Conservation (phyloP, 73 alveolate genomes). For the Vitrella brassicaformis region DNA sequence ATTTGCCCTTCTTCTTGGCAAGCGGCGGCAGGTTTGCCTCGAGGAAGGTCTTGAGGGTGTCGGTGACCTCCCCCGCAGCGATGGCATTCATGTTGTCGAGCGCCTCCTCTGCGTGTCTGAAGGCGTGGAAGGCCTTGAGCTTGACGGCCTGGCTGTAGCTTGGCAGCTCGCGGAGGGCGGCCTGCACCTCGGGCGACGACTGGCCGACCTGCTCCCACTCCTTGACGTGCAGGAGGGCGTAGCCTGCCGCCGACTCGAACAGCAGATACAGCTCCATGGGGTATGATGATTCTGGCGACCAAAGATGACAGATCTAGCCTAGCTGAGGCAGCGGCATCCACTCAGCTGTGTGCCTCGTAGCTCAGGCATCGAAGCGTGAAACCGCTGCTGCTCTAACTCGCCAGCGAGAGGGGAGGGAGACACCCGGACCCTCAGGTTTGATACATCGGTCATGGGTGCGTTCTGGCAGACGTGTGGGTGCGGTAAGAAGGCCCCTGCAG, state of each 20-base stretch:
- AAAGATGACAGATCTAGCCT: too few species aligned
- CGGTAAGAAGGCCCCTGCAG: too few species aligned
- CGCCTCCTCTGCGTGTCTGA: not conserved
- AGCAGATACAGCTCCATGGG: not conserved
- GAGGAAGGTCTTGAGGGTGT: not conserved
- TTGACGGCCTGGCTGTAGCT: not conserved
- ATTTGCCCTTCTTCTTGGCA: not conserved
- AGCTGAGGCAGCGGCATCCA: too few species aligned
- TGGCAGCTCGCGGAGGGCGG: not conserved
- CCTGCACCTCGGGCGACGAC: not conserved
- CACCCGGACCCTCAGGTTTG: too few species aligned
- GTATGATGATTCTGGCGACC: too few species aligned
- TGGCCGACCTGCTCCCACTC: not conserved
- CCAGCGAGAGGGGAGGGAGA: too few species aligned
- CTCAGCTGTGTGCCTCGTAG: too few species aligned
- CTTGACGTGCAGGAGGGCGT: not conserved
- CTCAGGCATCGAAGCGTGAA: too few species aligned
- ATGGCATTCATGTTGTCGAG: not conserved
- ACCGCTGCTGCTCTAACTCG: too few species aligned
- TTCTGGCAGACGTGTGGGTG: too few species aligned
- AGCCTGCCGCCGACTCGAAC: not conserved
- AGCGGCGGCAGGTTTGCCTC: not conserved
- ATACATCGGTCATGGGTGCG: too few species aligned
- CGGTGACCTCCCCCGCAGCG: not conserved
- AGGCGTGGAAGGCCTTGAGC: not conserved